Evolutionary conservation across 805 yeast species (phyloP), one percentile per base, ranked within the genome.

Genomic region (Ogataea methylovora): DNA sequence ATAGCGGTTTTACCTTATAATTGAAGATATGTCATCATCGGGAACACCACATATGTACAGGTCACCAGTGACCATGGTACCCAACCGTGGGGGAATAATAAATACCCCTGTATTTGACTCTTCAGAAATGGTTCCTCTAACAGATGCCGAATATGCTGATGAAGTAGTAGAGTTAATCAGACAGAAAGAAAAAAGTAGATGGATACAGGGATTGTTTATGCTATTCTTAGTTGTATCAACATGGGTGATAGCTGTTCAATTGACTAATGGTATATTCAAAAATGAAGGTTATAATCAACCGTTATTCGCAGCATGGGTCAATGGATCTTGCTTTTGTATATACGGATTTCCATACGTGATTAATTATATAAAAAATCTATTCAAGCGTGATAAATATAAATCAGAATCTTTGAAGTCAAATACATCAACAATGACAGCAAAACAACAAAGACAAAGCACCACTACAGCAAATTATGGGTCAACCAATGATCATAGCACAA

Each of bases 241-340:
- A 1, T 72, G 78, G 76, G 61, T 73, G 24, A 35, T 61, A 3
- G 73, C 76, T 0, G 54, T 68, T 14, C 76, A 72, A 41, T 39
- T 72, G 40, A 69, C 69, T 29, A 73, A 70, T 40, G 47, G 56
- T 4, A 67, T 70, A n/a, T 51, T 71, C 38, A 73, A 73, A 38
- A 67, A 65, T 20, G 69, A 61, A 17, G 63, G 60, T 10, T 73
- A 64, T 44, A 60, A 56, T 24, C 74, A 71, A 38, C 79, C 79
- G 4, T 49, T 65, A 24, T 53, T 73, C 41, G 58, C 70, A 32
- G 60, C 76, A 1, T 61, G 65, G 27, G 43, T 69, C 24, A 65
- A 70, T n/a, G 77, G 77, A 1, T 49, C 65, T 2, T 65, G 69
- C 30, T 73, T 71, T 36, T 40, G 51, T 26, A 40, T 71, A n/a